Evolutionary conservation across 129 eudicot genomes (phyloP).

Genomic region (Glebionis coronaria): DNA sequence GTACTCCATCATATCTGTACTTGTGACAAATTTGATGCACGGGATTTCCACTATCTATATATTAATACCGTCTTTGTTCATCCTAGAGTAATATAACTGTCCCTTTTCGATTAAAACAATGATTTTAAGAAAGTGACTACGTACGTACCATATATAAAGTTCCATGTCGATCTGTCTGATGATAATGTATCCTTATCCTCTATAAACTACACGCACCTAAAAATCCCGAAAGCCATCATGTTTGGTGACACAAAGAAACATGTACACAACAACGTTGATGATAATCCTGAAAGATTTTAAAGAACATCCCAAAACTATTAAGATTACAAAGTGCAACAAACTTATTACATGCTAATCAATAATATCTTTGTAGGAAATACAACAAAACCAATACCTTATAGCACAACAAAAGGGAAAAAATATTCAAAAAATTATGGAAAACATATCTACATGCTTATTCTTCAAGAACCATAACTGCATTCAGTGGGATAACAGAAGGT

Average conservation of each 20-base stretch:
- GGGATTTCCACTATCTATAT: conserved; percentile 18
- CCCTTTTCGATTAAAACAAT: conserved; percentile 25
- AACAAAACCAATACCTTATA: conserved; percentile 17
- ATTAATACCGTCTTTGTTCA: conserved; percentile 4
- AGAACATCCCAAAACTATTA: conserved; percentile 9
- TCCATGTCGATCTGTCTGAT: conserved; percentile 3
- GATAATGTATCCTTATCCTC: conserved; percentile 16
- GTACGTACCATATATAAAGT: conserved; percentile 15
- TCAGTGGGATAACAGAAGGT: conserved; percentile 49
- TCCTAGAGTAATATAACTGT: conserved; percentile 9
- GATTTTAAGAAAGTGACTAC: conserved; percentile 20
- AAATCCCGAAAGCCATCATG: neutral
- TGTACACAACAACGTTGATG: conserved; percentile 11
- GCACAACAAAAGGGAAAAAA: conserved; percentile 7
- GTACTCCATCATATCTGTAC: too few relatives aligned
- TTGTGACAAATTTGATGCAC: conserved; percentile 12
- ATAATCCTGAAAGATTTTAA: conserved; percentile 7
- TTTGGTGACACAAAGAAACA: neutral
- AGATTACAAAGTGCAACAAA: conserved; percentile 25
- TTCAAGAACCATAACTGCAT: conserved; percentile 15
- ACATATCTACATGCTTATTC: conserved; percentile 29
- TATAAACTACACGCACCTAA: conserved; percentile 15
- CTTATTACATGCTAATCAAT: conserved; percentile 28
- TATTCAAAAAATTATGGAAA: conserved; percentile 1
- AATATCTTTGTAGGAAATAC: conserved; percentile 5